These are phyloP conservation scores for Trichosphaerium sp. DNA, from an alignment of 78 protist species.

Conservation along the genomic window DNA sequence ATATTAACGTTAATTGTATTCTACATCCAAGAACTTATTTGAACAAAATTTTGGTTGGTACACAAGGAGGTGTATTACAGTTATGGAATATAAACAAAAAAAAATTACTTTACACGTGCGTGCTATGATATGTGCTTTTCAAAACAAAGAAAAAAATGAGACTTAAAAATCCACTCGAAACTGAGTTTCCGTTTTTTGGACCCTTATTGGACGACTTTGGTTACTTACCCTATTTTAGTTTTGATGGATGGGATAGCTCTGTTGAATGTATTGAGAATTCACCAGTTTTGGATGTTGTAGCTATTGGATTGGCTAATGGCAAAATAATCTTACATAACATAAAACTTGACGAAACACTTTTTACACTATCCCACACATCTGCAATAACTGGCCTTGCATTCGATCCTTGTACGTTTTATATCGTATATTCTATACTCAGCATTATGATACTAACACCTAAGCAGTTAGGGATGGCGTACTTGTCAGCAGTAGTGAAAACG, in stretches of 20 bases:
- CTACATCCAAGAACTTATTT: constrained; percentile 27
- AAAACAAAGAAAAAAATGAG: too few relatives aligned
- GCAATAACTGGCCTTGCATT: constrained; percentile 16
- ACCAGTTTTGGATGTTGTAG: constrained; percentile 37
- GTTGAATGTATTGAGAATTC: constrained; percentile 4
- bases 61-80: background rate
- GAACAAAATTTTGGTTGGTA: constrained; percentile 31
- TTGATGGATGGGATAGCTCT: too few relatives aligned
- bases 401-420: constrained; percentile 22
- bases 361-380: background rate
- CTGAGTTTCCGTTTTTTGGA: too few relatives aligned
- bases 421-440: too few relatives aligned
- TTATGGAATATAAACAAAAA: constrained; percentile 6
- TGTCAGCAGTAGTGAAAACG: background rate
- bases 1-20: background rate
- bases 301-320: constrained; percentile 17
- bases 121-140: too few relatives aligned
- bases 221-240: too few relatives aligned
- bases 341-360: constrained; percentile 2
- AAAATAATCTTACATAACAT: constrained; percentile 12
- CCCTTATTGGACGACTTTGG: too few relatives aligned
- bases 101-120: too few relatives aligned
- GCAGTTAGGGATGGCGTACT: constrained; percentile 5
- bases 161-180: too few relatives aligned
- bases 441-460: too few relatives aligned